These are phyloP conservation scores for Apiotrichum porosum DNA, from an alignment of 1,284 basidiomycete species.

Conservation along the genomic window DNA sequence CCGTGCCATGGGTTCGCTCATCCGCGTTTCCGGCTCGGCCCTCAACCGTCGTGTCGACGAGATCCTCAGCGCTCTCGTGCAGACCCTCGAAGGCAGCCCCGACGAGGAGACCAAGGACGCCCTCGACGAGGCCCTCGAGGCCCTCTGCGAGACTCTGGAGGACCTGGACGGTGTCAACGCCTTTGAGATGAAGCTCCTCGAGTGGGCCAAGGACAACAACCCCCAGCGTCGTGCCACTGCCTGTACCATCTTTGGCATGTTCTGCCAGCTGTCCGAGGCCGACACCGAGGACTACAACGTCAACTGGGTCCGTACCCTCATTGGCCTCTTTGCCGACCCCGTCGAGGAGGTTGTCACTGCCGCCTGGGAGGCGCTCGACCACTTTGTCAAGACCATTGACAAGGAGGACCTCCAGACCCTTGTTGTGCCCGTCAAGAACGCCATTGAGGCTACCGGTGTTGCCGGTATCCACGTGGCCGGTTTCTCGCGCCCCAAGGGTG, in stretches of 20 bases:
- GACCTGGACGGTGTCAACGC: slow-evolving; percentile 83
- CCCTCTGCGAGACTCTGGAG: slow-evolving; percentile 56
- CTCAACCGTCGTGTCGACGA: slow-evolving; percentile 75
- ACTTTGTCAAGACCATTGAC: slow-evolving; percentile 81
- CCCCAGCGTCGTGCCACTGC: slow-evolving; percentile 70
- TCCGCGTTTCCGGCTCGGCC: slow-evolving; percentile 86
- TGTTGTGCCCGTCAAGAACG: slow-evolving; percentile 79
- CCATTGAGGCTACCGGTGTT: slow-evolving; percentile 78
- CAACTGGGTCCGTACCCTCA: slow-evolving; percentile 92
- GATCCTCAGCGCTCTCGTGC: slow-evolving; percentile 70
- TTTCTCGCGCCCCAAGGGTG: slow-evolving; percentile 83
- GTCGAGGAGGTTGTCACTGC: slow-evolving; percentile 70
- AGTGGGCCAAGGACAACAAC: slow-evolving; percentile 75
- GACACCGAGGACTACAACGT: slow-evolving; percentile 79
- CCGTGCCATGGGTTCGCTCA: slow-evolving; percentile 81
- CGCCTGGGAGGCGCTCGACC: slow-evolving; percentile 78
- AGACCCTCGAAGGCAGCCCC: slow-evolving; percentile 57
- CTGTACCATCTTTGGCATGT: slow-evolving; percentile 68
- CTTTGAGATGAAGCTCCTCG: slow-evolving; percentile 80
- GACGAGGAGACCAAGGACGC: slow-evolving; percentile 67
- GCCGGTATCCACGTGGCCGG: slow-evolving; percentile 77
- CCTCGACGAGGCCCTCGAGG: slow-evolving; percentile 69
- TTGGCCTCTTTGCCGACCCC: slow-evolving; percentile 78
- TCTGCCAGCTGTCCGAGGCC: slow-evolving; percentile 71
- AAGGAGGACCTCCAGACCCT: slow-evolving; percentile 90